A percentile compares a stretch with the other conserved stretches of the same genome.
These are phyloP conservation scores for Strobilomyces dryophilus DNA, from an alignment of 768 basidiomycete genomes.

Conservation along the genomic window DNA sequence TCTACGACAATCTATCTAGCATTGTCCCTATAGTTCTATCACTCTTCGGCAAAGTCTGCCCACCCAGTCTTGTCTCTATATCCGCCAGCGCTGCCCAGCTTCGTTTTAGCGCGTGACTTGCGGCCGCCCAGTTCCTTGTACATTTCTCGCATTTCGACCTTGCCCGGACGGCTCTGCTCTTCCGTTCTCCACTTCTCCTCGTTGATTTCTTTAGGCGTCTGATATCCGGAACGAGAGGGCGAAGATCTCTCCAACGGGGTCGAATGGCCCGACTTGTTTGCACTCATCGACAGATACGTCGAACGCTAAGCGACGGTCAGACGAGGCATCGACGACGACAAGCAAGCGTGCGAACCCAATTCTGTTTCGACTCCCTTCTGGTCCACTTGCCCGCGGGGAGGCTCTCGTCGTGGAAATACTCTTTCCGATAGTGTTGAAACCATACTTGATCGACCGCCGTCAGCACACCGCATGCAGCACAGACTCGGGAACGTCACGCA, in stretches of 20 bases:
- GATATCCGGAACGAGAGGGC: constrained; percentile 55
- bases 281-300: constrained; percentile 39
- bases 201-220: constrained; percentile 72
- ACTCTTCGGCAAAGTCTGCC: constrained; percentile 39
- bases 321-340: constrained; percentile 9
- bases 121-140: constrained; percentile 79
- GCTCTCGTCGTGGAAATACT: constrained; percentile 78
- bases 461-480: not conserved
- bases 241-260: constrained; percentile 46
- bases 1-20: not conserved
- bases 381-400: constrained; percentile 87
- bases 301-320: constrained; percentile 42
- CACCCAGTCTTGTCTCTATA: constrained; percentile 79
- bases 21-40: not conserved
- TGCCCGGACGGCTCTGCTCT: constrained; percentile 56
- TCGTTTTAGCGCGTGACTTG: constrained; percentile 71
- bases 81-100: constrained; percentile 60
- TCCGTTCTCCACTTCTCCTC: constrained; percentile 71
- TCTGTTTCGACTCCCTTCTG: constrained; percentile 89
- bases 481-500: constrained; percentile 27
- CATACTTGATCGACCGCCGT: constrained; percentile 58
- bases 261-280: constrained; percentile 39
- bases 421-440: constrained; percentile 89
- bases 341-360: constrained; percentile 53
- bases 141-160: constrained; percentile 83